Evolutionary conservation across 495 filamentous ascomycete species (phyloP).

Genomic region (Penicillium parvum): DNA sequence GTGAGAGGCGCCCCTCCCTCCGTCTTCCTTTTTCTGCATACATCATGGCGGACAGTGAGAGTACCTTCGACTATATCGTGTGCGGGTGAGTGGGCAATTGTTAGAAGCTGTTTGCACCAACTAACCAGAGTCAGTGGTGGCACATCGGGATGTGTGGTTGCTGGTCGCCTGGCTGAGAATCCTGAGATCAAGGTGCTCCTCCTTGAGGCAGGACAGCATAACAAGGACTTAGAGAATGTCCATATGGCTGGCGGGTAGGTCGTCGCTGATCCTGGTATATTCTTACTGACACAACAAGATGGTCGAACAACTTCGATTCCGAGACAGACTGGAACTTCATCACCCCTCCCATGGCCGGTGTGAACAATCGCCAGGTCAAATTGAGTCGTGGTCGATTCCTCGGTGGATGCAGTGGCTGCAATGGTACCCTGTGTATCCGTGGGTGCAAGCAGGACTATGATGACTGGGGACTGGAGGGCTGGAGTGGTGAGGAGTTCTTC

Average conservation of each 20-base stretch:
- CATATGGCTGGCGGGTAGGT: constrained; percentile 44
- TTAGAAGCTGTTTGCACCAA: neutral
- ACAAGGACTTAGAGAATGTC: constrained; percentile 42
- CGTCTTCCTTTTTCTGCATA: too few relatives aligned
- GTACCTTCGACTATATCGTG: constrained; percentile 32
- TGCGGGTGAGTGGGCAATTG: constrained; percentile 25
- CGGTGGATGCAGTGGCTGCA: constrained; percentile 55
- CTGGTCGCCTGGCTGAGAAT: constrained; percentile 58
- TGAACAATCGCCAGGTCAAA: constrained; percentile 52
- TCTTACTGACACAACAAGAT: constrained; percentile 17
- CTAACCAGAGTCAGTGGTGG: constrained; percentile 42
- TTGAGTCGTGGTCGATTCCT: constrained; percentile 57
- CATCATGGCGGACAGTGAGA: constrained; percentile 12
- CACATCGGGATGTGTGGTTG: constrained; percentile 56
- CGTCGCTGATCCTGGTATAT: neutral
- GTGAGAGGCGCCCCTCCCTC: neutral
- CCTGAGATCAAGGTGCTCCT: constrained; percentile 48
- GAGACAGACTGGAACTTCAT: constrained; percentile 54
- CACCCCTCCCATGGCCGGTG: constrained; percentile 50
- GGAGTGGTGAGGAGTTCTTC: constrained; percentile 53
- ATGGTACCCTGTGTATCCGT: constrained; percentile 60
- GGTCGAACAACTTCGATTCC: constrained; percentile 45
- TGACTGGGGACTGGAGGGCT: constrained; percentile 54
- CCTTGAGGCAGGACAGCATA: constrained; percentile 51
- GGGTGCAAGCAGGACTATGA: constrained; percentile 58